These are phyloP conservation scores for Clonostachys rhizophaga DNA, from an alignment of 2,329 filamentous ascomycete genomes.

Conservation along the genomic window DNA sequence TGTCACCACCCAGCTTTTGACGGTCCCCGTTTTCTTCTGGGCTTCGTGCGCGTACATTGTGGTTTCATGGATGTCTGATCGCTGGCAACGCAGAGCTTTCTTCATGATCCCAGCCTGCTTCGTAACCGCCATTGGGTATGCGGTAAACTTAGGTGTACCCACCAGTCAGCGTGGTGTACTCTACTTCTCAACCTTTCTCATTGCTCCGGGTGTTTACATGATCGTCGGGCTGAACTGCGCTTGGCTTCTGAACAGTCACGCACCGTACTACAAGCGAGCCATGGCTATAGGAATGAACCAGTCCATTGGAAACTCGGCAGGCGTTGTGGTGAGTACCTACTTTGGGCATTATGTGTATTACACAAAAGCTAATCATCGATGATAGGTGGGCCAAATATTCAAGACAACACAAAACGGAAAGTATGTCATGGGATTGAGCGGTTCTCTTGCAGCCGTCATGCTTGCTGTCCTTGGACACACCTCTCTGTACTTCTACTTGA, in stretches of 20 bases:
- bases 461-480: constrained; percentile 11
- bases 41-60: constrained; percentile 18
- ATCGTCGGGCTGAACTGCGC: constrained; percentile 32
- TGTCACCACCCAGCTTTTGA: constrained; percentile 21
- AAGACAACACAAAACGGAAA: constrained; percentile 10
- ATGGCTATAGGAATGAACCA: constrained; percentile 38
- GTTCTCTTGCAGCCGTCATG: constrained; percentile 11
- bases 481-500: constrained; percentile 9
- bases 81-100: constrained; percentile 9
- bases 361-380: not conserved
- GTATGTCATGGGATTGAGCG: constrained; percentile 12
- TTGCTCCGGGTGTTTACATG: constrained; percentile 16
- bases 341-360: not conserved
- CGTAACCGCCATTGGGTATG: constrained; percentile 17
- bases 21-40: constrained; percentile 20
- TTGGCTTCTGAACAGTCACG: constrained; percentile 40
- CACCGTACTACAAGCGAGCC: constrained; percentile 39
- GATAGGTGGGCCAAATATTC: constrained; percentile 9
- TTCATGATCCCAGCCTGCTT: constrained; percentile 9
- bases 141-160: constrained; percentile 13
- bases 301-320: constrained; percentile 39
- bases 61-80: constrained; percentile 9
- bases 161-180: constrained; percentile 3
- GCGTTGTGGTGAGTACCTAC: constrained; percentile 29
- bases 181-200: constrained; percentile 10